Base-by-base conservation (phyloP, 176 grass and related monocot species). In the Leersia perrieri region DNA sequence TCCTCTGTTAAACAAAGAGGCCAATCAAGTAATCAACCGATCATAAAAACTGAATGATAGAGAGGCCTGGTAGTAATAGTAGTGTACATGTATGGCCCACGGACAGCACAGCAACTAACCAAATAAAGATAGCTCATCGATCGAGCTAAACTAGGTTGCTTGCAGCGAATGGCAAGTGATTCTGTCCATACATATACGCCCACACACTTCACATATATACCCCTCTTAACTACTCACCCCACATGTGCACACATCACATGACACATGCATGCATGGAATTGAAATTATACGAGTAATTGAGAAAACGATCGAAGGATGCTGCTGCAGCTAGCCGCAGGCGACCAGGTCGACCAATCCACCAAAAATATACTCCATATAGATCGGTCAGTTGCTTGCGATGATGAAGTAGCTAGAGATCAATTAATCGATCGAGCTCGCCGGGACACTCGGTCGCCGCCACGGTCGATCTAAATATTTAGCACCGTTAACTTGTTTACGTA, bases 371-470 rank as follows among this genome's bases (percentile, higher is more conserved):
- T n/a, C n/a, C n/a, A n/a, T n/a, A n/a, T n/a, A n/a, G 68, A 57
- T 25, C 11, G 68, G 69, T 25, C 29, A 49, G 71, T 78, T 85
- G 74, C 83, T 70, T 85, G 55, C 39, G 83, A 68, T 26, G 10
- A 0, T 61, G 38, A 51, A 49, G 45, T 16, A 49, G 16, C 1
- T 1, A 49, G 5, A 49, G 45, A n/a, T n/a, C n/a, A n/a, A n/a
- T n/a, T n/a, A n/a, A n/a, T n/a, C n/a, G n/a, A n/a, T n/a, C 0
- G 13, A 18, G 45, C 44, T 47, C 3, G 15, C 14, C 9, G 1
- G 44, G n/a, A n/a, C n/a, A n/a, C 39, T 41, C 39, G 39, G 12
- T 41, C 67, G 20, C 25, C 49, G 27, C 38, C 44, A 27, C 25
- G 60, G 13, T 31, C 29, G 31, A 42, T 29, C 28, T 22, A 27